phyloP scores from a whole-genome alignment of 202 grass and related monocot species.

The Musa balbisiana region DNA sequence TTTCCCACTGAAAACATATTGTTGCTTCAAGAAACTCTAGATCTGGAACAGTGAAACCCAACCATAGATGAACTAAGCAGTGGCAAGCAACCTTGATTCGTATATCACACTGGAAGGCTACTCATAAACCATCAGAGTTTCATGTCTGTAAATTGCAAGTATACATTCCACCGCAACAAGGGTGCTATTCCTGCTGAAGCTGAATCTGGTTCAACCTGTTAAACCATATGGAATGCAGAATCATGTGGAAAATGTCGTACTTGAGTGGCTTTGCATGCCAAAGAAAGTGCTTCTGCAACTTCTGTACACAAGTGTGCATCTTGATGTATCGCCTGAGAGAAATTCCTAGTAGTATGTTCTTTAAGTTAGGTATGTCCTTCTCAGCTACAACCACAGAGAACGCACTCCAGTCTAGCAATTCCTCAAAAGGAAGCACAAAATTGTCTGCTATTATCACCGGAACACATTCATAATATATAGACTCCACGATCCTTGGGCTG shows the following conservation, averaged over 20 bases:
- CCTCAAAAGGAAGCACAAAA: slow-evolving; percentile 71
- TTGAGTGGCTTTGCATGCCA: slow-evolving; percentile 75
- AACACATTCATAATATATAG: slow-evolving; percentile 86
- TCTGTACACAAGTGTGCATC: slow-evolving; percentile 67
- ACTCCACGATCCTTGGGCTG: slow-evolving; percentile 87
- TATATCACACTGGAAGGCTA: not conserved
- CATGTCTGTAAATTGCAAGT: no score
- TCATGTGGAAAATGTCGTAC: slow-evolving; percentile 94
- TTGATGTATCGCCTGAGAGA: slow-evolving; percentile 56
- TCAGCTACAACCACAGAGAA: slow-evolving; percentile 77
- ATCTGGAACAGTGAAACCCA: no score
- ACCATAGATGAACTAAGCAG: no score
- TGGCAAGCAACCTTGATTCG: not conserved
- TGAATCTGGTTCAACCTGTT: slow-evolving; percentile 61
- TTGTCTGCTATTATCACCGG: slow-evolving; percentile 95
- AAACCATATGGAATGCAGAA: slow-evolving; percentile 93
- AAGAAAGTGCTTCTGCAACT: slow-evolving; percentile 80
- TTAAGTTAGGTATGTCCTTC: slow-evolving; percentile 81
- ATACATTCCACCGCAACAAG: not conserved
- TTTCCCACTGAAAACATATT: no score
- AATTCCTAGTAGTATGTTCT: slow-evolving; percentile 65
- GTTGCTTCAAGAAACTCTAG: no score
- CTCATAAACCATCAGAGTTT: not conserved
- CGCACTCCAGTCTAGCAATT: slow-evolving; percentile 70
- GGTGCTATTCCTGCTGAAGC: slow-evolving; percentile 25